phyloP scores from a whole-genome alignment of 495 filamentous ascomycete genomes.

The Bacidia rubella region DNA sequence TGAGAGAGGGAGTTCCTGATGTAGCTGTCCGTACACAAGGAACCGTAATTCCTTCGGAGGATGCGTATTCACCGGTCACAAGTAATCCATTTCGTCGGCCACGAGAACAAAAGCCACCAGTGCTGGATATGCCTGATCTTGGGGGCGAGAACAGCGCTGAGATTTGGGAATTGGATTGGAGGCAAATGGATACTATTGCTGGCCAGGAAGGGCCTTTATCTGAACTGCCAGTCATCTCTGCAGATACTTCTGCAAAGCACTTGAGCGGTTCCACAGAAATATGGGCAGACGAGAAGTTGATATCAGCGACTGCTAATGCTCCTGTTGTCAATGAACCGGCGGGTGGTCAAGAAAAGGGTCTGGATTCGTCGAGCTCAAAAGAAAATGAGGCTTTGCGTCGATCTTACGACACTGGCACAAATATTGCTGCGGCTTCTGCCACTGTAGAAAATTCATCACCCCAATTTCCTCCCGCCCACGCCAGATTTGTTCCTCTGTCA shows the following conservation, averaged over 20 bases:
- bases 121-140: slow-evolving; percentile 2
- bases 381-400: background rate
- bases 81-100: slow-evolving; percentile 8
- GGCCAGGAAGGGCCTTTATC: background rate
- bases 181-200: background rate
- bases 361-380: background rate
- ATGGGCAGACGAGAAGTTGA: background rate
- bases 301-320: background rate
- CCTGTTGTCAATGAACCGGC: background rate
- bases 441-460: too few species aligned
- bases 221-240: background rate
- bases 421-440: background rate
- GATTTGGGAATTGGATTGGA: slow-evolving; percentile 4
- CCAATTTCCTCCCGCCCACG: too few species aligned
- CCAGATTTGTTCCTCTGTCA: too few species aligned
- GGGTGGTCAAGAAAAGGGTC: background rate
- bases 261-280: background rate
- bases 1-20: too few species aligned
- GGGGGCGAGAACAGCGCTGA: slow-evolving; percentile 6
- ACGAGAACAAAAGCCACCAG: background rate
- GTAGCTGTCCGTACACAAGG: too few species aligned
- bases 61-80: background rate
- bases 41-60: background rate
- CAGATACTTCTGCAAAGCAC: background rate
- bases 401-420: background rate